phyloP scores from a whole-genome alignment of 768 basidiomycete genomes.

The Termitomyces sp. region DNA sequence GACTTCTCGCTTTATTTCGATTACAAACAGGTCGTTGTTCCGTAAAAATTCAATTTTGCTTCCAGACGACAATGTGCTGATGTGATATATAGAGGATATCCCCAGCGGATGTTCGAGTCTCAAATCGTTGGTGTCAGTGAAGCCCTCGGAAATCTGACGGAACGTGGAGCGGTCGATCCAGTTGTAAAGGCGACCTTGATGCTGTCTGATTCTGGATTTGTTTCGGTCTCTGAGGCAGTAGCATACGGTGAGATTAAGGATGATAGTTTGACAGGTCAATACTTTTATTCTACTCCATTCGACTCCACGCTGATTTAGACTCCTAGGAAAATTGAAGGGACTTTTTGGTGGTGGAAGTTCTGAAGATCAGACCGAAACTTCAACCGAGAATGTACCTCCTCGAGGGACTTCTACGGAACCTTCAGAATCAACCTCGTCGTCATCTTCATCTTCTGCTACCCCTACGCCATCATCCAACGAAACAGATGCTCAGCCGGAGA shows the following conservation, averaged over 20 bases:
- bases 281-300: not conserved
- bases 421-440: slow-evolving; percentile 23
- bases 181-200: slow-evolving; percentile 81
- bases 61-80: slow-evolving; percentile 3
- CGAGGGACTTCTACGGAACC: slow-evolving; percentile 29
- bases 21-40: slow-evolving; percentile 62
- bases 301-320: slow-evolving; percentile 3
- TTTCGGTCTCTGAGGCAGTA: slow-evolving; percentile 74
- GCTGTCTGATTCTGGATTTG: slow-evolving; percentile 83
- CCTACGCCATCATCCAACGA: slow-evolving; percentile 31
- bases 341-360: slow-evolving; percentile 68
- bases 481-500: slow-evolving; percentile 27
- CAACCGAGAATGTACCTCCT: slow-evolving; percentile 40
- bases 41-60: slow-evolving; percentile 35
- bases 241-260: slow-evolving; percentile 80
- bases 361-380: slow-evolving; percentile 32
- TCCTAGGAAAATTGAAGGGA: slow-evolving; percentile 77
- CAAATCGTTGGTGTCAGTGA: slow-evolving; percentile 68
- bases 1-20: slow-evolving; percentile 76
- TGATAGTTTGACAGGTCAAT: slow-evolving; percentile 67
- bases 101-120: slow-evolving; percentile 68
- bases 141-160: slow-evolving; percentile 80
- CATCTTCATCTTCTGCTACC: slow-evolving; percentile 28
- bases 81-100: slow-evolving; percentile 49
- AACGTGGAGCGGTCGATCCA: slow-evolving; percentile 73